phyloP scores from a whole-genome alignment of 1,284 basidiomycete species.

The Laetiporus sulphureus region DNA sequence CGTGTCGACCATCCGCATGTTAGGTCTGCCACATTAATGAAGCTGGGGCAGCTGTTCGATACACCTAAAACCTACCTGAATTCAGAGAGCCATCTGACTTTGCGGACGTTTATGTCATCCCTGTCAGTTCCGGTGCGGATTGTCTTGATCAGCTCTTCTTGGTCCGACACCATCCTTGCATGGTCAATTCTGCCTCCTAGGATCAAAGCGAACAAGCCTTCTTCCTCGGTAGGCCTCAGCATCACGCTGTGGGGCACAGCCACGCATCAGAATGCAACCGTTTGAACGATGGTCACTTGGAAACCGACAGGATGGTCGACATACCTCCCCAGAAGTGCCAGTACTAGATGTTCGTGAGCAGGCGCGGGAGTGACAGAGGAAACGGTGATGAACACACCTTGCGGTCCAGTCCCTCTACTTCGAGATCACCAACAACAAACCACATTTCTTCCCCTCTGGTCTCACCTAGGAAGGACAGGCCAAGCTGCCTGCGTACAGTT shows the following conservation, averaged over 20 bases:
- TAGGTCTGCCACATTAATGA: slow-evolving; percentile 21
- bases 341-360: no score
- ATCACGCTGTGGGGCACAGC: slow-evolving; percentile 1
- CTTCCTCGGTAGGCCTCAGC: slow-evolving; percentile 5
- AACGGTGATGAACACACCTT: slow-evolving; percentile 13
- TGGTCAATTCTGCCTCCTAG: slow-evolving; percentile 6
- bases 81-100: slow-evolving; percentile 8
- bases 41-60: no score
- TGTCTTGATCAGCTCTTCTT: slow-evolving; percentile 5
- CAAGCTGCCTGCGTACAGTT: slow-evolving; percentile 22
- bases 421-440: slow-evolving; percentile 26
- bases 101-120: slow-evolving; percentile 9
- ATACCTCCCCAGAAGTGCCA: slow-evolving; percentile 25
- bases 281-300: no score
- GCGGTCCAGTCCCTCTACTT: slow-evolving; percentile 19
- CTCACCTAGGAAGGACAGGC: slow-evolving; percentile 26
- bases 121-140: slow-evolving; percentile 7
- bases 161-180: slow-evolving; percentile 4
- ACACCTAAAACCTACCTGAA: slow-evolving; percentile 5
- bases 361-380: no score
- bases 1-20: slow-evolving; percentile 31
- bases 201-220: slow-evolving; percentile 2
- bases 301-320: slow-evolving; percentile 10
- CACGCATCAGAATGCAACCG: no score
- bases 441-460: slow-evolving; percentile 19